Evolutionary conservation across 176 grass and related monocot genomes (phyloP).

Genomic region (Poa annua): DNA sequence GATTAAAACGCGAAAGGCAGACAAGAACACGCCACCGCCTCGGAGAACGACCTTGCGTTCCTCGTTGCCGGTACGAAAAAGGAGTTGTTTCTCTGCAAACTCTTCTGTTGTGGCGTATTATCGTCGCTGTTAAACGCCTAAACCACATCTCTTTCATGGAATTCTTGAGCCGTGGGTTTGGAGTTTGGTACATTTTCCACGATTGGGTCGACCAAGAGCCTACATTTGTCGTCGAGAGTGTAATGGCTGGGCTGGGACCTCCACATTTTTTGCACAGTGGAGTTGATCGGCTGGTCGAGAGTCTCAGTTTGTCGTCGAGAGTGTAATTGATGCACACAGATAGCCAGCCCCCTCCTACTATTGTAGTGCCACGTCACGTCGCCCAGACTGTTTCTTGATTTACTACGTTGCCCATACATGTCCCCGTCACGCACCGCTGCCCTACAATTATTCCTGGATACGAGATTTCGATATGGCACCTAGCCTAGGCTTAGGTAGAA

Average conservation of each 20-base stretch:
- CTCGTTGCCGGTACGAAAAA: background rate
- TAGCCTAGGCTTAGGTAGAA: background rate
- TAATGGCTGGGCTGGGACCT: background rate
- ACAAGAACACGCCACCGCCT: background rate
- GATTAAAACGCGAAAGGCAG: constrained; percentile 14
- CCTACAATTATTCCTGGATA: constrained; percentile 12
- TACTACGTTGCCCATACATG: background rate
- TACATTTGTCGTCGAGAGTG: background rate
- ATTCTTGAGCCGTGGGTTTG: too few species aligned
- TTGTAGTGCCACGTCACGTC: background rate
- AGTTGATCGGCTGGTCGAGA: background rate
- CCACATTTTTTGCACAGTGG: background rate
- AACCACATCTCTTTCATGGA: too few species aligned
- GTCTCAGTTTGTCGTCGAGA: background rate
- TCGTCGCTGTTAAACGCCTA: too few species aligned
- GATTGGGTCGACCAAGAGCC: background rate
- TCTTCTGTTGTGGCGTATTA: background rate
- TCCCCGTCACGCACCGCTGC: background rate
- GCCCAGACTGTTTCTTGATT: background rate
- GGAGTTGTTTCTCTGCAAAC: background rate
- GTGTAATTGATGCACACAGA: background rate
- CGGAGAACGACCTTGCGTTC: background rate
- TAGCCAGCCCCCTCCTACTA: background rate
- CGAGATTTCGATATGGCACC: constrained; percentile 29
- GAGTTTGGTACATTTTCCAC: too few species aligned